These are phyloP conservation scores for Nothomitra cinnamomea DNA, from an alignment of 2,329 filamentous ascomycete genomes.

Conservation along the genomic window DNA sequence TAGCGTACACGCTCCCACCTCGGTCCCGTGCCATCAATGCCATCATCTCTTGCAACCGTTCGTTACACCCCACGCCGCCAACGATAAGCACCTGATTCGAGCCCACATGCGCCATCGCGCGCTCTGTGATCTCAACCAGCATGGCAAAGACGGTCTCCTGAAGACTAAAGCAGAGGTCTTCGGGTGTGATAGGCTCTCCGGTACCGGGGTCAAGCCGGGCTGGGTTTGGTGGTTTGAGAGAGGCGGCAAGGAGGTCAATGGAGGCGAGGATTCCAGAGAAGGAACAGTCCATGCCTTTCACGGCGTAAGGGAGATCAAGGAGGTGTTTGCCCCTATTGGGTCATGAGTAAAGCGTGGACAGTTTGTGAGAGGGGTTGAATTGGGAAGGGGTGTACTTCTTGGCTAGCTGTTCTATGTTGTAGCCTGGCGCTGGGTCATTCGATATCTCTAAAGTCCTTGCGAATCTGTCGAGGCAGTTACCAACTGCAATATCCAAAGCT, in stretches of 20 bases:
- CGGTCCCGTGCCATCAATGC: conserved; percentile 79
- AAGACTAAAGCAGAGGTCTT: conserved; percentile 81
- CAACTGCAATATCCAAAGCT: conserved; percentile 91
- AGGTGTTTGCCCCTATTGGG: conserved; percentile 36
- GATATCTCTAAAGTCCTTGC: conserved; percentile 78
- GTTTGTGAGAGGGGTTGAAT: not conserved
- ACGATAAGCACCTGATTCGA: conserved; percentile 84
- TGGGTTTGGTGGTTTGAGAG: conserved; percentile 30
- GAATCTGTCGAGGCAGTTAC: conserved; percentile 93
- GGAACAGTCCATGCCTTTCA: conserved; percentile 97
- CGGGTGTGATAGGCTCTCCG: conserved; percentile 42
- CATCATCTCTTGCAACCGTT: conserved; percentile 96
- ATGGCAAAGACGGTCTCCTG: conserved; percentile 95
- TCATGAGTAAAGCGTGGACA: not conserved
- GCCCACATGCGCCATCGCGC: conserved; percentile 95
- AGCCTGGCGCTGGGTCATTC: conserved; percentile 92
- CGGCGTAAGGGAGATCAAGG: conserved; percentile 81
- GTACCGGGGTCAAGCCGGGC: not conserved
- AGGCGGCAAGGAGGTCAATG: conserved; percentile 62
- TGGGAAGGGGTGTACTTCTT: conserved; percentile 30
- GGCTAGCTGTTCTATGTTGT: conserved; percentile 94
- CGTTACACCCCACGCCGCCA: conserved; percentile 88
- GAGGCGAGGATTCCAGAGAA: conserved; percentile 83
- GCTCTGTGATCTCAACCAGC: conserved; percentile 95
- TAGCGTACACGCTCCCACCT: conserved; percentile 81